Percentiles rank a stretch among this genome's conserved stretches.
phyloP scores from a whole-genome alignment of 2,329 filamentous ascomycete genomes.

The Penicillium paneum region DNA sequence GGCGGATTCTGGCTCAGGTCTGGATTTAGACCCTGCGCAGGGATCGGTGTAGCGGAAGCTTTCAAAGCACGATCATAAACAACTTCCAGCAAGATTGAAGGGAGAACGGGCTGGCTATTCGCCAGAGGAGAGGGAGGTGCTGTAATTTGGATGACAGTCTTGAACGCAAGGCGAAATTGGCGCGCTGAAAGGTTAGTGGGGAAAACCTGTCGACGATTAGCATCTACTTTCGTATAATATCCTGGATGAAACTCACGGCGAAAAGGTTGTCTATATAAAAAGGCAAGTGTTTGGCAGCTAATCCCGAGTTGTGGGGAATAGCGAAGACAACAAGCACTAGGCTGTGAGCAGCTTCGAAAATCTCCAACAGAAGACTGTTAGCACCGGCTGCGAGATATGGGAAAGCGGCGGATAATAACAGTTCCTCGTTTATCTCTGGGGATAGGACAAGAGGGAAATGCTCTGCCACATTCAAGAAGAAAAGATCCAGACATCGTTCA shows the following conservation, averaged over 20 bases:
- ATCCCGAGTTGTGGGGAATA: constrained; percentile 69
- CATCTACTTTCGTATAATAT: neutral
- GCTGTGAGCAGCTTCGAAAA: constrained; percentile 88
- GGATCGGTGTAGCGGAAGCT: constrained; percentile 52
- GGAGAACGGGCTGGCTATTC: constrained; percentile 70
- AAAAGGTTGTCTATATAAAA: constrained; percentile 83
- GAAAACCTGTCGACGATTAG: constrained; percentile 55
- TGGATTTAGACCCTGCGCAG: constrained; percentile 36
- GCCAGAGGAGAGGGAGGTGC: constrained; percentile 75
- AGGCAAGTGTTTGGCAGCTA: constrained; percentile 70
- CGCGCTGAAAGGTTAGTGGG: constrained; percentile 73
- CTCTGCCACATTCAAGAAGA: constrained; percentile 82
- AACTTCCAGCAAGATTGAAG: constrained; percentile 76
- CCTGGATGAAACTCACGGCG: constrained; percentile 39
- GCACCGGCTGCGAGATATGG: constrained; percentile 67
- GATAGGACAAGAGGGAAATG: constrained; percentile 72
- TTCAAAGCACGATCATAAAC: constrained; percentile 62
- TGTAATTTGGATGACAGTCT: constrained; percentile 76
- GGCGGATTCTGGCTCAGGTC: constrained; percentile 32
- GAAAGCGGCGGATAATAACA: constrained; percentile 70
- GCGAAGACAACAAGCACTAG: constrained; percentile 76
- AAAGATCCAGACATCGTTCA: constrained; percentile 73
- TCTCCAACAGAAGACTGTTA: constrained; percentile 57
- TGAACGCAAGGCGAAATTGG: constrained; percentile 86
- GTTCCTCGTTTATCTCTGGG: constrained; percentile 63